These are phyloP conservation scores for Tuber indicum DNA, from an alignment of 495 filamentous ascomycete genomes.

Conservation along the genomic window DNA sequence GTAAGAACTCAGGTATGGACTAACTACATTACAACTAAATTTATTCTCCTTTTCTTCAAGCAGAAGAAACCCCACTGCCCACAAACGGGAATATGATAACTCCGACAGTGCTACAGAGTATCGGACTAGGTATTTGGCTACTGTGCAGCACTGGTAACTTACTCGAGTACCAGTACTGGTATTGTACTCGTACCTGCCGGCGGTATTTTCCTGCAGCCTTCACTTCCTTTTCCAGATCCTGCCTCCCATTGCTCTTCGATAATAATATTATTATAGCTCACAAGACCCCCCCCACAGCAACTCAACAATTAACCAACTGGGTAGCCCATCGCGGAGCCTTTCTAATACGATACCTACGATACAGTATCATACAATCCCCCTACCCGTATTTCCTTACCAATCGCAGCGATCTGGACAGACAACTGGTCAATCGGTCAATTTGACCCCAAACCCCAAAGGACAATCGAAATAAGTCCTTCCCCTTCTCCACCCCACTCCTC, in stretches of 20 bases:
- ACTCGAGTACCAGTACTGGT: no score
- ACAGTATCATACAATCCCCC: background rate
- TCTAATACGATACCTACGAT: background rate
- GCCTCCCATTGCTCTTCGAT: background rate
- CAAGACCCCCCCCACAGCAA: background rate
- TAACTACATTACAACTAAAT: background rate
- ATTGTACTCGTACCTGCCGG: background rate
- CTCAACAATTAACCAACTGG: background rate
- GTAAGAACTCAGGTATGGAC: background rate
- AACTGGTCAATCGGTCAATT: background rate
- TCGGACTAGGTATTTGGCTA: background rate
- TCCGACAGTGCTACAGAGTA: background rate
- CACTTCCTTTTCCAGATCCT: background rate
- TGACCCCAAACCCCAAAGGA: background rate
- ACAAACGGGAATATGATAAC: background rate
- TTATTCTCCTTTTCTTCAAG: constrained; percentile 4
- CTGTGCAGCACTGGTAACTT: background rate
- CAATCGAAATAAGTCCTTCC: background rate
- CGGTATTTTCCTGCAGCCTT: background rate
- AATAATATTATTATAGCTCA: background rate
- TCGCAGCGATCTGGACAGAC: background rate
- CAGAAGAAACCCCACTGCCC: background rate
- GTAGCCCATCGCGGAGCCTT: background rate
- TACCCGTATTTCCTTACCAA: background rate
- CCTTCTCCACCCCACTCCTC: background rate